phyloP scores from a whole-genome alignment of 306 rosid species.

The Canavalia ensiformis region DNA sequence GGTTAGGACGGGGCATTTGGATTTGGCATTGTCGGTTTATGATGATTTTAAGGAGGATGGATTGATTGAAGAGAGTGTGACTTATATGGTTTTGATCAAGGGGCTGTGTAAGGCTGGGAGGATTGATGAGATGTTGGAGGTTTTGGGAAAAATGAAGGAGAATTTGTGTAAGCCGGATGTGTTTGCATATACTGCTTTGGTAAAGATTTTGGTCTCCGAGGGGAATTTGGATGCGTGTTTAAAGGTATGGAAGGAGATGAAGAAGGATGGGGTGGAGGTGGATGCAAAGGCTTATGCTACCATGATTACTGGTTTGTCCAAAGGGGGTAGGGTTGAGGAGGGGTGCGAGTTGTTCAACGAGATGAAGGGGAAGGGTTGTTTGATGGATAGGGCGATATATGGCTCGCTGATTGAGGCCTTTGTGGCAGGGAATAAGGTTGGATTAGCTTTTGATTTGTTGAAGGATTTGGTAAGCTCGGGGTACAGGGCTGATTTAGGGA shows the following conservation, averaged over 20 bases:
- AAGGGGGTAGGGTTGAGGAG: conserved; percentile 68
- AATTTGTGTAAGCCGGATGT: conserved; percentile 83
- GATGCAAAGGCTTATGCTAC: conserved; percentile 86
- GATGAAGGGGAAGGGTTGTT: conserved; percentile 76
- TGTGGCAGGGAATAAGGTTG: conserved; percentile 66
- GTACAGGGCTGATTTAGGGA: conserved; percentile 77
- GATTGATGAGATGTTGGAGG: conserved; percentile 68
- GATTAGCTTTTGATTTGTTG: conserved; percentile 73
- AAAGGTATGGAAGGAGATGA: conserved; percentile 89
- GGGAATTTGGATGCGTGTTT: conserved; percentile 77
- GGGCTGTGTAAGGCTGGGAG: conserved; percentile 76
- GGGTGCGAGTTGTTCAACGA: conserved; percentile 77
- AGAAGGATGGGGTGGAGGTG: conserved; percentile 62
- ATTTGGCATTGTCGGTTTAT: conserved; percentile 76
- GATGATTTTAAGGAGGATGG: conserved; percentile 70
- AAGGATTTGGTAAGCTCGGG: conserved; percentile 80
- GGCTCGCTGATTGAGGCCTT: conserved; percentile 72
- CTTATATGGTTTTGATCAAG: conserved; percentile 83
- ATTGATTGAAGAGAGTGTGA: conserved; percentile 78
- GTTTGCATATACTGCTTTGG: conserved; percentile 83
- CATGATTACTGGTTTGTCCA: conserved; percentile 64
- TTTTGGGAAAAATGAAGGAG: conserved; percentile 72
- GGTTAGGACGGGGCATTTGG: conserved; percentile 64
- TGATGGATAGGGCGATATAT: conserved; percentile 83
- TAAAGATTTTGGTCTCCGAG: conserved; percentile 59